Percentiles rank a stretch among this genome's conserved stretches.
Evolutionary conservation across 2,329 filamentous ascomycete genomes (phyloP).

Genomic region (Cordyceps pruinosa): DNA sequence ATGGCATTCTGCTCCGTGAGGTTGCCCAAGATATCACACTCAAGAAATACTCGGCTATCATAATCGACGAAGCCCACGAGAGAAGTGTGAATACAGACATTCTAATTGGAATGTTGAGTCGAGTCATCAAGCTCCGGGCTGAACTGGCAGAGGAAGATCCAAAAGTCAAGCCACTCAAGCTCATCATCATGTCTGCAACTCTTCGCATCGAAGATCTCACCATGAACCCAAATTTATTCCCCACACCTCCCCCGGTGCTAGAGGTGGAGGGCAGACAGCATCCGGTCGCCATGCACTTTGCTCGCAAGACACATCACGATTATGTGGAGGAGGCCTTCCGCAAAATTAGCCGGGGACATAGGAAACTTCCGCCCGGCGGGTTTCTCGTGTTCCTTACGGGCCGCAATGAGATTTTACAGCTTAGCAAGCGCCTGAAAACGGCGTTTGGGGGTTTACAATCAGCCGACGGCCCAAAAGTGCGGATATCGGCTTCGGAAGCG

Average conservation of each 20-base stretch:
- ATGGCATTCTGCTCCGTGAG: conserved; percentile 89
- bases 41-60: conserved; percentile 82
- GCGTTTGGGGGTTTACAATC: conserved; percentile 53
- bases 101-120: conserved; percentile 91
- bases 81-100: conserved; percentile 97
- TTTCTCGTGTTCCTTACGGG: conserved; percentile 94
- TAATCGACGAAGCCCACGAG: conserved; percentile 97
- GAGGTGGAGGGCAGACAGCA: conserved; percentile 90
- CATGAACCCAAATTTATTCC: conserved; percentile 74
- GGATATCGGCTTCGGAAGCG: conserved; percentile 68
- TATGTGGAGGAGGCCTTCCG: conserved; percentile 86
- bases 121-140: conserved; percentile 77
- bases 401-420: conserved; percentile 78
- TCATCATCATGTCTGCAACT: conserved; percentile 98
- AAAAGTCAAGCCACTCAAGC: conserved; percentile 70
- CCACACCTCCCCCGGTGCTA: conserved; percentile 70
- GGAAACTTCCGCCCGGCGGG: conserved; percentile 80
- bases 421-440: conserved; percentile 73
- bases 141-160: conserved; percentile 67
- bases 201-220: conserved; percentile 86
- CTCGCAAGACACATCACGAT: conserved; percentile 73
- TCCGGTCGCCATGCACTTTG: conserved; percentile 83
- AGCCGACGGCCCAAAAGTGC: conserved; percentile 57
- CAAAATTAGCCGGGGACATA: conserved; percentile 82
- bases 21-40: conserved; percentile 83